These are phyloP conservation scores for Solanum clarkiae DNA, from an alignment of 257 asterid genomes.

Conservation along the genomic window DNA sequence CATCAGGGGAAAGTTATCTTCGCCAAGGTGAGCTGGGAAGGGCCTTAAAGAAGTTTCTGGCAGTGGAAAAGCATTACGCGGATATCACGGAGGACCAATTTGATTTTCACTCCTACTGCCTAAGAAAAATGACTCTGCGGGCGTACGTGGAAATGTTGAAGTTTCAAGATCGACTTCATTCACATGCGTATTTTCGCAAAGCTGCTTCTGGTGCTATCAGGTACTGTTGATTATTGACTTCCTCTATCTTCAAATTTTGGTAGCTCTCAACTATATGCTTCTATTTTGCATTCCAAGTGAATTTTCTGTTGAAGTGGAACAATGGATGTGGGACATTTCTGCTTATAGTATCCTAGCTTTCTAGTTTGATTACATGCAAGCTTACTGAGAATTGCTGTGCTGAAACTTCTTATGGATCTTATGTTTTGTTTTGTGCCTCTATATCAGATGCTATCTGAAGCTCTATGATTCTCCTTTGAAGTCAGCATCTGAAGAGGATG, in stretches of 20 bases:
- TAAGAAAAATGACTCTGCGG: conserved; percentile 95
- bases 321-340: not conserved
- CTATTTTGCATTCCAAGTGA: not conserved
- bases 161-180: conserved; percentile 90
- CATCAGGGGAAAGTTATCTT: conserved; percentile 90
- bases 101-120: conserved; percentile 95
- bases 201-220: conserved; percentile 88
- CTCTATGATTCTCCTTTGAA: conserved; percentile 82
- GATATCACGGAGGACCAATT: conserved; percentile 96
- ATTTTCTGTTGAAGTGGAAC: not conserved
- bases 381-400: not conserved
- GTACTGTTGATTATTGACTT: conserved; percentile 14
- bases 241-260: not conserved
- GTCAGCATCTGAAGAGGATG: conserved; percentile 79
- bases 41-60: conserved; percentile 92
- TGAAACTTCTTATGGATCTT: not conserved
- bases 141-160: conserved; percentile 86
- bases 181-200: conserved; percentile 81
- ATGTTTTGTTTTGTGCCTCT: not conserved
- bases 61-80: conserved; percentile 93
- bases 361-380: not conserved
- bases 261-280: not conserved
- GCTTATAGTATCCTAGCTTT: not conserved
- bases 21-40: conserved; percentile 95
- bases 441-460: conserved; percentile 83